A percentile compares a stretch with the other conserved stretches of the same genome.
Evolutionary conservation across 2,329 filamentous ascomycete genomes (phyloP).

Genomic region (Phyllosticta citrichinensis): DNA sequence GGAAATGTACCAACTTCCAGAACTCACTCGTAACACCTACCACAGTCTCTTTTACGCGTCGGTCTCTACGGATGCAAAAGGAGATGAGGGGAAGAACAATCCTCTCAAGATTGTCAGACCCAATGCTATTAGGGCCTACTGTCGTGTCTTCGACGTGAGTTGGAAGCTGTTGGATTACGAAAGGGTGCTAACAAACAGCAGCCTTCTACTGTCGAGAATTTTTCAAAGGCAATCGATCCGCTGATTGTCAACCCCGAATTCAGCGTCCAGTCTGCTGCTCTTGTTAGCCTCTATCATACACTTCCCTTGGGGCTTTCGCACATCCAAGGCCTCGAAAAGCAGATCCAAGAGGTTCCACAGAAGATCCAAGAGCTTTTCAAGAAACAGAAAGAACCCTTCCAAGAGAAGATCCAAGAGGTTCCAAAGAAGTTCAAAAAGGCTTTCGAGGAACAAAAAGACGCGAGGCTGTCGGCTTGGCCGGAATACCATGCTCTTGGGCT

Average conservation of each 20-base stretch:
- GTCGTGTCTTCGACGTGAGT: slow-evolving; percentile 89
- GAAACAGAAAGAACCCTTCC: too few species aligned
- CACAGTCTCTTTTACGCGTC: too few species aligned
- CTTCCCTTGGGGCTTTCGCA: slow-evolving; percentile 59
- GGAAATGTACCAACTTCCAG: slow-evolving; percentile 79
- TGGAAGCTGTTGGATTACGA: not conserved
- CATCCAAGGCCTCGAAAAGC: not conserved
- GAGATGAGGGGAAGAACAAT: not conserved
- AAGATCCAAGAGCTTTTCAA: slow-evolving; percentile 85
- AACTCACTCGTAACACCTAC: too few species aligned
- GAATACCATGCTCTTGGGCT: slow-evolving; percentile 98
- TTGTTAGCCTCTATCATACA: slow-evolving; percentile 95
- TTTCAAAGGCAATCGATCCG: slow-evolving; percentile 97
- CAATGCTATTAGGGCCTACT: slow-evolving; percentile 90
- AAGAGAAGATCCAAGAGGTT: slow-evolving; percentile 54
- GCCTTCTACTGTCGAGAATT: slow-evolving; percentile 92
- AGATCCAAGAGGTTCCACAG: slow-evolving; percentile 59
- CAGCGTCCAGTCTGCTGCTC: slow-evolving; percentile 88
- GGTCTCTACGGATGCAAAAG: not conserved
- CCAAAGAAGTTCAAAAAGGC: slow-evolving; percentile 73
- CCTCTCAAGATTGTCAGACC: slow-evolving; percentile 34
- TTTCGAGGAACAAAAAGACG: slow-evolving; percentile 80
- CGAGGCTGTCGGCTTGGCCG: slow-evolving; percentile 87
- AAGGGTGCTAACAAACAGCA: slow-evolving; percentile 29
- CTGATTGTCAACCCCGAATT: slow-evolving; percentile 99